phyloP scores from a whole-genome alignment of 1,284 basidiomycete species.

The Ganoderma lingzhi region DNA sequence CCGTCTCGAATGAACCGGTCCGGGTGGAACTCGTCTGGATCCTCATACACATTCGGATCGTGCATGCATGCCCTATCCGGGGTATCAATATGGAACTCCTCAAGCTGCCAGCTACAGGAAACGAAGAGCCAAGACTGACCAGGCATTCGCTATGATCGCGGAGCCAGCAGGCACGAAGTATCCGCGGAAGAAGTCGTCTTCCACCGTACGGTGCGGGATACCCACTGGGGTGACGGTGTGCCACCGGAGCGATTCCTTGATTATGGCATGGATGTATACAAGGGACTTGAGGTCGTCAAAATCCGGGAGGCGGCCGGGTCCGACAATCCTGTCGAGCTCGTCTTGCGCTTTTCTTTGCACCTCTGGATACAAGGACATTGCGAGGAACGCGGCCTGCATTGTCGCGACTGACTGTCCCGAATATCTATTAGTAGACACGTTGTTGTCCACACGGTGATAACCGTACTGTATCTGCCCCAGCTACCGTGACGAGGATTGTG shows the following conservation, averaged over 20 bases:
- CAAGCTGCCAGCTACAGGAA: not conserved
- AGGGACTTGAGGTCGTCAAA: slow-evolving; percentile 28
- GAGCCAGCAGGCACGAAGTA: slow-evolving; percentile 37
- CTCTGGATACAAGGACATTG: slow-evolving; percentile 46
- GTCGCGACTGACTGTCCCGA: slow-evolving; percentile 27
- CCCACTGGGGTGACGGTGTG: slow-evolving; percentile 28
- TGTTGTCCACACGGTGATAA: no score
- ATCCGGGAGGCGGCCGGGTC: slow-evolving; percentile 35
- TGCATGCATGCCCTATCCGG: not conserved
- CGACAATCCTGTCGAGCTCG: slow-evolving; percentile 40
- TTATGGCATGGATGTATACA: slow-evolving; percentile 32
- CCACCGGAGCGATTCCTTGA: slow-evolving; percentile 36
- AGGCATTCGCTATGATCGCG: slow-evolving; percentile 36
- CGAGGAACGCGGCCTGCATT: slow-evolving; percentile 42
- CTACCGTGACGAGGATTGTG: not conserved
- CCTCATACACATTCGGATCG: not conserved
- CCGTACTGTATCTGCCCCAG: slow-evolving; percentile 5
- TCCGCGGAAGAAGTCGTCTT: slow-evolving; percentile 31
- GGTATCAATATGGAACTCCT: not conserved
- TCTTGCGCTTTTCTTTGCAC: slow-evolving; percentile 40
- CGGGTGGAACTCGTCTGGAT: not conserved
- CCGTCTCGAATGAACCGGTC: not conserved
- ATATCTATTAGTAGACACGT: no score
- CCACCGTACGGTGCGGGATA: slow-evolving; percentile 16
- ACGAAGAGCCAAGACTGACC: slow-evolving; percentile 27